Conservation (phyloP, 2,329 filamentous ascomycete species). For the Calonectria pseudoturangicola region DNA sequence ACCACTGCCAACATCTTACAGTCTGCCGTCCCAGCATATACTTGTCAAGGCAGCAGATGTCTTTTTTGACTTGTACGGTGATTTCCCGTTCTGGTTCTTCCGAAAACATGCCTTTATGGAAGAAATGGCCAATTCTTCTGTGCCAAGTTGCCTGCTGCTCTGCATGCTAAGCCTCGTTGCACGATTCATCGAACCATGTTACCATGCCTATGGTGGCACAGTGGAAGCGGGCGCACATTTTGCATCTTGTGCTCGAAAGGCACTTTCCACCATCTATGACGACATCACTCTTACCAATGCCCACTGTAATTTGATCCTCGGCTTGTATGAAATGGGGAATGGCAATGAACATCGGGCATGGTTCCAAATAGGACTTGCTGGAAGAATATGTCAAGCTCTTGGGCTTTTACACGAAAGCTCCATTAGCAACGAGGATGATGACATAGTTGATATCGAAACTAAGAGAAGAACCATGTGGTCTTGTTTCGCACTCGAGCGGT, state of each 20-base stretch:
- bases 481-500: background rate
- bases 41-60: slow-evolving; percentile 3
- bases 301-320: slow-evolving; percentile 1
- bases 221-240: slow-evolving; percentile 1
- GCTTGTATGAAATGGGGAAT: slow-evolving; percentile 13
- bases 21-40: background rate
- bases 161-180: slow-evolving; percentile 9
- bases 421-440: background rate
- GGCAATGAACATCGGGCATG: background rate
- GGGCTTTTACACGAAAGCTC: slow-evolving; percentile 17
- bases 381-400: slow-evolving; percentile 6
- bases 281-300: slow-evolving; percentile 6
- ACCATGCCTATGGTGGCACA: background rate
- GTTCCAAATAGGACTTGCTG: background rate
- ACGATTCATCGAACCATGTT: slow-evolving; percentile 9
- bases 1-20: background rate
- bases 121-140: background rate
- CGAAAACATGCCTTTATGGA: slow-evolving; percentile 7
- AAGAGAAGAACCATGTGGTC: slow-evolving; percentile 18
- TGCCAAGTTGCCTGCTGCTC: background rate
- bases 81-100: slow-evolving; percentile 17
- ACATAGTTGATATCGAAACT: background rate
- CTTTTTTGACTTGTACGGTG: background rate
- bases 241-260: background rate
- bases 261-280: background rate